A percentile compares a stretch with the other conserved stretches of the same genome.
These are phyloP conservation scores for Candida qinlingensis DNA, from an alignment of 805 yeast genomes.

Conservation along the genomic window DNA sequence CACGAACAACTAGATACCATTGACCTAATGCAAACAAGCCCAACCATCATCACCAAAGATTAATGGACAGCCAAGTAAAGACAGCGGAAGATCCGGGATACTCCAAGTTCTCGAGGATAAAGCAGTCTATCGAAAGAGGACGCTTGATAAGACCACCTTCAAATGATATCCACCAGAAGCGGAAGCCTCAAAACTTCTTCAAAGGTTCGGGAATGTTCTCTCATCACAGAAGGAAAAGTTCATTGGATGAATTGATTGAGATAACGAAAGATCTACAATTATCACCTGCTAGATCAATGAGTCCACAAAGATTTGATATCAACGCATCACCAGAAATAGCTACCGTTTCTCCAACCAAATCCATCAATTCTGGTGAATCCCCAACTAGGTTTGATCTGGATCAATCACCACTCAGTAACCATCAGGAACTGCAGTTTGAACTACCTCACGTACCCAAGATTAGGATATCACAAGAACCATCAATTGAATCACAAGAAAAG, in stretches of 20 bases:
- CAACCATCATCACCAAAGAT: no score
- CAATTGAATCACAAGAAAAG: background rate
- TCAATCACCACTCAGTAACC: background rate
- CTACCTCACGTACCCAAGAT: constrained; percentile 6
- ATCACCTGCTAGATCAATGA: background rate
- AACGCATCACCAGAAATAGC: constrained; percentile 10
- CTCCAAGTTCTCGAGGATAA: constrained; percentile 4
- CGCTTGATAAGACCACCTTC: constrained; percentile 4
- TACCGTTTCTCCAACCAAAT: constrained; percentile 18
- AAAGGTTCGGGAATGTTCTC: constrained; percentile 1
- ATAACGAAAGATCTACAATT: background rate
- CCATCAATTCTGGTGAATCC: constrained; percentile 10
- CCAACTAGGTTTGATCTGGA: background rate
- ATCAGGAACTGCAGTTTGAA: constrained; percentile 2
- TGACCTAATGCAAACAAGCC: background rate
- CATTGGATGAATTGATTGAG: constrained; percentile 4
- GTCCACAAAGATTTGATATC: constrained; percentile 3
- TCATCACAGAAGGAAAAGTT: constrained; percentile 5
- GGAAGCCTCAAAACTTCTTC: constrained; percentile 9
- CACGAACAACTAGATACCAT: background rate
- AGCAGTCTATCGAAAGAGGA: constrained; percentile 4
- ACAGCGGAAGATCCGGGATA: background rate
- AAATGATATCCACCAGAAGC: constrained; percentile 4
- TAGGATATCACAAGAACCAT: constrained; percentile 4
- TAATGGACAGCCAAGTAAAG: background rate